Conservation (phyloP, 2,329 filamentous ascomycete genomes). For the Talaromyces amestolkiae region DNA sequence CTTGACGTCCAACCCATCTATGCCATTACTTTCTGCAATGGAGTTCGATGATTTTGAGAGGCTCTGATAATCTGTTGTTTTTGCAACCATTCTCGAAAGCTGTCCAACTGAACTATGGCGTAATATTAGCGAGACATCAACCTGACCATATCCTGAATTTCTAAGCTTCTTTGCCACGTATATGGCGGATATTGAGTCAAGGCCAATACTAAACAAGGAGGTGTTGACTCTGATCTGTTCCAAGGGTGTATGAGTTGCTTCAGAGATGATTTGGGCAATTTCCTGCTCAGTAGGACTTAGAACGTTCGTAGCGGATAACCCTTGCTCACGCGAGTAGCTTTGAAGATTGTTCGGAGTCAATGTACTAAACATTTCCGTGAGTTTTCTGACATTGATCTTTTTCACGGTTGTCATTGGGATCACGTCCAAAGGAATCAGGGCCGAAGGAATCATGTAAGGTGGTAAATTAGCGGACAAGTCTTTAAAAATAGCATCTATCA, state of each 20-base stretch:
- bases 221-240: constrained; percentile 59
- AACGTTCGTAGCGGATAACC: constrained; percentile 31
- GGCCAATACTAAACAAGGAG: constrained; percentile 72
- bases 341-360: constrained; percentile 51
- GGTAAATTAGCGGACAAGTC: constrained; percentile 59
- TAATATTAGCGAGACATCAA: constrained; percentile 70
- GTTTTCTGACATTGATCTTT: constrained; percentile 64
- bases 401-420: constrained; percentile 73
- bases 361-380: constrained; percentile 50
- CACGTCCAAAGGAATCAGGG: constrained; percentile 65
- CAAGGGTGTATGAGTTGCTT: constrained; percentile 48
- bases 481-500: constrained; percentile 52
- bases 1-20: constrained; percentile 23
- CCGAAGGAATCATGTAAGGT: constrained; percentile 74
- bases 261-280: constrained; percentile 57
- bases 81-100: constrained; percentile 45
- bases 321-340: constrained; percentile 30
- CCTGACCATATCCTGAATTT: constrained; percentile 42
- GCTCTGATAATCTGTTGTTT: background rate
- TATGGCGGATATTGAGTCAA: constrained; percentile 84
- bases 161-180: constrained; percentile 60
- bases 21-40: constrained; percentile 10
- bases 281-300: constrained; percentile 57
- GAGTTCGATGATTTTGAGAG: background rate
- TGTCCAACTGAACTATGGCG: constrained; percentile 64